phyloP scores from a whole-genome alignment of 805 yeast species.

The Priceomyces haplophilus region DNA sequence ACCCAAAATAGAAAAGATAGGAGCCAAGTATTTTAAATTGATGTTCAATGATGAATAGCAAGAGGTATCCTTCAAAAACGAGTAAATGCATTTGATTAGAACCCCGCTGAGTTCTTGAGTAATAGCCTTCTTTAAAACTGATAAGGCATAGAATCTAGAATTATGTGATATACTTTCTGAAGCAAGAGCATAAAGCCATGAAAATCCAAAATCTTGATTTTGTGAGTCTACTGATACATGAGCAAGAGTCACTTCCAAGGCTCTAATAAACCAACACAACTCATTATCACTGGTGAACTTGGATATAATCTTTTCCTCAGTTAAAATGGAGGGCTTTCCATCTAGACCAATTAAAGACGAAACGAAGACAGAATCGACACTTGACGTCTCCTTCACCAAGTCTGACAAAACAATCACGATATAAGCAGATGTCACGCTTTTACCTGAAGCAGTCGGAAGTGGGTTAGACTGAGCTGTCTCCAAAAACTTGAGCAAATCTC shows the following conservation, averaged over 20 bases:
- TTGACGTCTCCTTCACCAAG: conserved; percentile 14
- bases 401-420: conserved; percentile 35
- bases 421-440: conserved; percentile 53
- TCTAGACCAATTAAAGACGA: conserved; percentile 36
- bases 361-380: conserved; percentile 26
- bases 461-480: conserved; percentile 52
- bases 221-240: conserved; percentile 10
- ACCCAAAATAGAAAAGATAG: conserved; percentile 22
- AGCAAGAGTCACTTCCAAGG: conserved; percentile 35
- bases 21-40: conserved; percentile 20
- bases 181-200: conserved; percentile 47
- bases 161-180: conserved; percentile 38
- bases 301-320: conserved; percentile 46
- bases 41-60: conserved; percentile 13
- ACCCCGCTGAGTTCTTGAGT: conserved; percentile 34
- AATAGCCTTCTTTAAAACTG: conserved; percentile 19
- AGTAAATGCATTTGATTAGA: conserved; percentile 42
- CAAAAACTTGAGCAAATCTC: conserved; percentile 25
- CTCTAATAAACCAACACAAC: conserved; percentile 50
- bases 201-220: conserved; percentile 35
- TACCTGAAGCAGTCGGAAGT: conserved; percentile 48
- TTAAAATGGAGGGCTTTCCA: conserved; percentile 46
- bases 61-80: conserved; percentile 13
- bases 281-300: conserved; percentile 48
- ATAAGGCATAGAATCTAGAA: conserved; percentile 32